A percentile compares a stretch with the other conserved stretches of the same genome.
Conservation (phyloP, 192 early-diverging fungal genomes). For the Gaertneriomyces semiglobifer region DNA sequence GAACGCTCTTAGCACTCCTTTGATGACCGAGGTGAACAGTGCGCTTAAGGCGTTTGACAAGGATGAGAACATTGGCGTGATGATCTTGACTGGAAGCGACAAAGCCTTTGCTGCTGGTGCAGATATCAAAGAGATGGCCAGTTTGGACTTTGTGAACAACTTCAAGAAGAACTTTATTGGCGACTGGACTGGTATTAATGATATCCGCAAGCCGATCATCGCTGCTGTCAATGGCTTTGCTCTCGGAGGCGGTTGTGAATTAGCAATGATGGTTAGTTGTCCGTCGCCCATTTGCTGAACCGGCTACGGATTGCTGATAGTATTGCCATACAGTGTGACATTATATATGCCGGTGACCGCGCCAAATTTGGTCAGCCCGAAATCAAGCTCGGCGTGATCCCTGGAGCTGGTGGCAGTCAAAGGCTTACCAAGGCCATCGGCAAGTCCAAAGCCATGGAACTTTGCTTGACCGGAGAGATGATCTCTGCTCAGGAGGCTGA, state of each 20-base stretch:
- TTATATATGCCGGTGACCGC: conserved; percentile 97
- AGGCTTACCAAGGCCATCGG: conserved; percentile 86
- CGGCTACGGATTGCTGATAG: too few species aligned
- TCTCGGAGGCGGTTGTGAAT: conserved; percentile 96
- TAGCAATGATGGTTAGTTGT: conserved; percentile 86
- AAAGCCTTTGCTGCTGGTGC: conserved; percentile 98
- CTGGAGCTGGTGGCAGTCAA: conserved; percentile 66
- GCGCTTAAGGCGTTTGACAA: conserved; percentile 74
- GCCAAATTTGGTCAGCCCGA: conserved; percentile 98
- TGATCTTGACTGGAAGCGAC: conserved; percentile 94
- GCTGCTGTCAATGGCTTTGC: conserved; percentile 98
- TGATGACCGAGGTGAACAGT: conserved; percentile 90
- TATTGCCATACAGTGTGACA: conserved; percentile 51
- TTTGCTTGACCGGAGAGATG: conserved; percentile 87
- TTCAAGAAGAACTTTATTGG: conserved; percentile 90
- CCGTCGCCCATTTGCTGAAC: too few species aligned
- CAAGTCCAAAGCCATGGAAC: conserved; percentile 98
- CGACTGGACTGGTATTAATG: conserved; percentile 90
- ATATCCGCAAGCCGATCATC: conserved; percentile 92
- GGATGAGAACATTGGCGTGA: conserved; percentile 75
- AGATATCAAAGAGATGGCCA: conserved; percentile 99
- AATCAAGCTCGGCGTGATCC: conserved; percentile 95
- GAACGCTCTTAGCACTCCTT: conserved; percentile 89
- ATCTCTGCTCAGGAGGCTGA: conserved; percentile 82
- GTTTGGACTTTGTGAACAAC: conserved; percentile 79